Evolutionary conservation across 1,284 basidiomycete species (phyloP).

Genomic region (Apiotrichum siamense): DNA sequence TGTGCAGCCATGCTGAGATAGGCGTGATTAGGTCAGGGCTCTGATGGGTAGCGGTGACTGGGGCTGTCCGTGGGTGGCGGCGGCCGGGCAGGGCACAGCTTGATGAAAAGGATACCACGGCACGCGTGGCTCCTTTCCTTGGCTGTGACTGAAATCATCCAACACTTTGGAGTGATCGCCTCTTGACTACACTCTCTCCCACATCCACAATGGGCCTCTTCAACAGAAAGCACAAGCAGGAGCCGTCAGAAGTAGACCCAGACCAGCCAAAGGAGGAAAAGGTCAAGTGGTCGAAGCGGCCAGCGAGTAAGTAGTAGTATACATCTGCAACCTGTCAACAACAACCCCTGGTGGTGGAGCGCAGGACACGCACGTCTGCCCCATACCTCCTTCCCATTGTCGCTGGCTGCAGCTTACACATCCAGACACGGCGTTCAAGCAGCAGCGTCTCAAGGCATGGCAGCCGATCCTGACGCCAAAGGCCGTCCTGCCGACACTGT

Average conservation of each 20-base stretch:
- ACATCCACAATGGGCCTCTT: slow-evolving; percentile 37
- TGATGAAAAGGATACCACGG: too few relatives aligned
- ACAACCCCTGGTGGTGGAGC: too few relatives aligned
- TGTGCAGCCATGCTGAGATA: too few relatives aligned
- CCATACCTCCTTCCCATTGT: slow-evolving; percentile 8
- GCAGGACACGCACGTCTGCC: background rate
- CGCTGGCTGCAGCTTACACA: background rate
- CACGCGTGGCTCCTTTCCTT: too few relatives aligned
- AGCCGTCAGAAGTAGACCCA: slow-evolving; percentile 24
- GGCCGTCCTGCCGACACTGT: slow-evolving; percentile 92
- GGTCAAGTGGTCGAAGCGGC: slow-evolving; percentile 77
- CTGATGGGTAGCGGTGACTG: too few relatives aligned
- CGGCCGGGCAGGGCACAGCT: too few relatives aligned
- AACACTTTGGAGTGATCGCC: background rate
- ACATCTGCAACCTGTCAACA: background rate
- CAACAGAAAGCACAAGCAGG: slow-evolving; percentile 37
- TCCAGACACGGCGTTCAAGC: slow-evolving; percentile 94
- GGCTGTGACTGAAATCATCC: background rate
- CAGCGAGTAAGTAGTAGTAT: slow-evolving; percentile 64
- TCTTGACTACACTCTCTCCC: background rate
- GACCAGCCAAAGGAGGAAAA: slow-evolving; percentile 58
- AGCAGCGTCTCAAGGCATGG: slow-evolving; percentile 99
- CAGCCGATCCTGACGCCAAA: slow-evolving; percentile 98
- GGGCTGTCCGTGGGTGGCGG: too few relatives aligned
- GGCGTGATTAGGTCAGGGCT: too few relatives aligned